These are phyloP conservation scores for Nelumbo lutea DNA, from an alignment of 164 flowering plant genomes.

Conservation along the genomic window DNA sequence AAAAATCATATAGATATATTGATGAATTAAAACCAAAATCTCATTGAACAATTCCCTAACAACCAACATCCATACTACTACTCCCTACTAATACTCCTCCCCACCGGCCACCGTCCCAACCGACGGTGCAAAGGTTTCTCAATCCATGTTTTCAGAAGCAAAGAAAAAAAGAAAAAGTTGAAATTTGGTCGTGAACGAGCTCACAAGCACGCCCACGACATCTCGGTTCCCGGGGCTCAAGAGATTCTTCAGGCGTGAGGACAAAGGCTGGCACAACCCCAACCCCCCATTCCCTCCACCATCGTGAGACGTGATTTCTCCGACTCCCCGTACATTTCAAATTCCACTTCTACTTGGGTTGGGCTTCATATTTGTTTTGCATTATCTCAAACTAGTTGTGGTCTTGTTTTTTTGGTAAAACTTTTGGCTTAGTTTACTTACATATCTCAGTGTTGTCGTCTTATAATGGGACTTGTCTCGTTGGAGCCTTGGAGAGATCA, in stretches of 20 bases:
- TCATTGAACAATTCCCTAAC: no score
- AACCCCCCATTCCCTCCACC: background rate
- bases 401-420: background rate
- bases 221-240: slow-evolving; percentile 3
- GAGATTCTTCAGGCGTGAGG: slow-evolving; percentile 7
- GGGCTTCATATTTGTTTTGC: background rate
- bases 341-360: background rate
- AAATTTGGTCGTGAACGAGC: background rate
- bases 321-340: background rate
- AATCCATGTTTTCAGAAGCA: no score
- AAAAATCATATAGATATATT: no score
- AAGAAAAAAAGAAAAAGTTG: background rate
- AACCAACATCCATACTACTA: no score
- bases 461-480: background rate
- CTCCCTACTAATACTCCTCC: no score
- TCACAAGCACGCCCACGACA: background rate
- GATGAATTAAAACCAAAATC: no score
- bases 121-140: no score
- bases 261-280: slow-evolving; percentile 5
- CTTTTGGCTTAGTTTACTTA: background rate
- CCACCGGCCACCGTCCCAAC: no score
- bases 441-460: background rate
- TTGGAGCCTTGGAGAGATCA: no score
- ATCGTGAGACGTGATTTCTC: background rate
- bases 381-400: background rate